Percentiles rank a stretch among this genome's conserved stretches.
These are phyloP conservation scores for Coemansia nantahalensis DNA, from an alignment of 192 early-diverging fungal species.

Conservation along the genomic window DNA sequence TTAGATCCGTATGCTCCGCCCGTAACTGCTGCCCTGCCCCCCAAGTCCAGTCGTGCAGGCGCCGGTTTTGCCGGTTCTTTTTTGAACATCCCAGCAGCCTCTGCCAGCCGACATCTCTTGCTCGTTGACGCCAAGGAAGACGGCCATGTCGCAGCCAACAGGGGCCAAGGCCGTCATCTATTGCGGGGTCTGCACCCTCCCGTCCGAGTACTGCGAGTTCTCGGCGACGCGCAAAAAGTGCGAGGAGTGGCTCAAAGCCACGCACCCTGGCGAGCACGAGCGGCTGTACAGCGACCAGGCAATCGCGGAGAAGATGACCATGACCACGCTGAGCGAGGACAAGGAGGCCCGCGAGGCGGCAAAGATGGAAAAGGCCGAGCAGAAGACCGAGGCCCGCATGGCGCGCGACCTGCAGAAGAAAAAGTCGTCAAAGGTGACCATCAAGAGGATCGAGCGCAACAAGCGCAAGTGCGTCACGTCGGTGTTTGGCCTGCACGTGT, in stretches of 20 bases:
- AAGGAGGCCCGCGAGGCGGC: slow-evolving; percentile 45
- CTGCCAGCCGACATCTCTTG: too few relatives aligned
- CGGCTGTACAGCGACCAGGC: slow-evolving; percentile 57
- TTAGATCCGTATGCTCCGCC: too few relatives aligned
- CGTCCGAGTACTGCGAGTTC: slow-evolving; percentile 84
- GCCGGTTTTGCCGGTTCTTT: too few relatives aligned
- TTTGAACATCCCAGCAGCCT: too few relatives aligned
- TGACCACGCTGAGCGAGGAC: slow-evolving; percentile 45
- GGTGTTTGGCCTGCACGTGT: slow-evolving; percentile 82
- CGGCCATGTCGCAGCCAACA: slow-evolving; percentile 5
- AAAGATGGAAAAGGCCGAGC: slow-evolving; percentile 56
- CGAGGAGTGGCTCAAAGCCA: slow-evolving; percentile 69
- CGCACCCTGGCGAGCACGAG: slow-evolving; percentile 59
- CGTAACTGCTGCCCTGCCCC: too few relatives aligned
- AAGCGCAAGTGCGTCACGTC: slow-evolving; percentile 90
- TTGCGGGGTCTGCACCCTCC: slow-evolving; percentile 44
- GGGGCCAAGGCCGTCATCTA: slow-evolving; percentile 19
- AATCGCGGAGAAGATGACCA: slow-evolving; percentile 29
- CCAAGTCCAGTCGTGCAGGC: too few relatives aligned
- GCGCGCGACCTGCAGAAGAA: slow-evolving; percentile 76
- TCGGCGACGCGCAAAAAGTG: slow-evolving; percentile 79
- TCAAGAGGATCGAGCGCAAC: slow-evolving; percentile 88
- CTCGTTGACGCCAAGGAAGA: too few relatives aligned
- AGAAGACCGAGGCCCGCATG: slow-evolving; percentile 70
- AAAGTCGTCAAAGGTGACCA: slow-evolving; percentile 68